These are phyloP conservation scores for Zygosaccharomyces sapae DNA, from an alignment of 1,139 yeast genomes.

Conservation along the genomic window DNA sequence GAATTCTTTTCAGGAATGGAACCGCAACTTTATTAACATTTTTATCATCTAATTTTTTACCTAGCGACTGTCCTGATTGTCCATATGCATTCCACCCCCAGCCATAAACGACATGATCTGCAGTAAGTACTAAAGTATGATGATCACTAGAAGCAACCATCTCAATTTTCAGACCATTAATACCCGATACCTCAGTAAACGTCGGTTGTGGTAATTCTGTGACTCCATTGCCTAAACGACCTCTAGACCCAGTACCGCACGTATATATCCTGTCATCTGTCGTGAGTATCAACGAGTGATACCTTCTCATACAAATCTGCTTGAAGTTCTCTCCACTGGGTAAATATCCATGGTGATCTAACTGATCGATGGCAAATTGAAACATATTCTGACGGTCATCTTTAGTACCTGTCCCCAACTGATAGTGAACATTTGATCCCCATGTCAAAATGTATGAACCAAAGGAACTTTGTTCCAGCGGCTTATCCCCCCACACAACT, in stretches of 20 bases:
- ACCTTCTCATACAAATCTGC: slow-evolving; percentile 53
- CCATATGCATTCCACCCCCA: slow-evolving; percentile 74
- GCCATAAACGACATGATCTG: slow-evolving; percentile 51
- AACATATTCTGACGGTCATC: slow-evolving; percentile 46
- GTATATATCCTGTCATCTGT: slow-evolving; percentile 50
- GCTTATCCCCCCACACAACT: slow-evolving; percentile 15
- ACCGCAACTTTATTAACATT: slow-evolving; percentile 40
- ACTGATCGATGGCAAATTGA: slow-evolving; percentile 35
- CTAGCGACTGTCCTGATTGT: slow-evolving; percentile 59
- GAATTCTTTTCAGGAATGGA: slow-evolving; percentile 49
- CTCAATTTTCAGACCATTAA: slow-evolving; percentile 35
- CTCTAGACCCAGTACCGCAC: slow-evolving; percentile 68
- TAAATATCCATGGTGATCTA: slow-evolving; percentile 25
- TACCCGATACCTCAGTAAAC: slow-evolving; percentile 37
- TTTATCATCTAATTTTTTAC: slow-evolving; percentile 32
- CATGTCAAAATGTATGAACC: slow-evolving; percentile 40
- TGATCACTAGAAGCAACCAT: slow-evolving; percentile 57
- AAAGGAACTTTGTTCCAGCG: slow-evolving; percentile 10
- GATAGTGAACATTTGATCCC: slow-evolving; percentile 65
- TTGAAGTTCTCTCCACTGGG: slow-evolving; percentile 19
- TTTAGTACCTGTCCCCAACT: slow-evolving; percentile 65
- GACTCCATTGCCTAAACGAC: slow-evolving; percentile 60
- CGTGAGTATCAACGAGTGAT: slow-evolving; percentile 61
- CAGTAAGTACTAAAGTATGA: slow-evolving; percentile 58
- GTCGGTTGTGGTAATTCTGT: slow-evolving; percentile 41